These are phyloP conservation scores for Colletotrichum orbiculare DNA, from an alignment of 2,329 filamentous ascomycete genomes.

Conservation along the genomic window DNA sequence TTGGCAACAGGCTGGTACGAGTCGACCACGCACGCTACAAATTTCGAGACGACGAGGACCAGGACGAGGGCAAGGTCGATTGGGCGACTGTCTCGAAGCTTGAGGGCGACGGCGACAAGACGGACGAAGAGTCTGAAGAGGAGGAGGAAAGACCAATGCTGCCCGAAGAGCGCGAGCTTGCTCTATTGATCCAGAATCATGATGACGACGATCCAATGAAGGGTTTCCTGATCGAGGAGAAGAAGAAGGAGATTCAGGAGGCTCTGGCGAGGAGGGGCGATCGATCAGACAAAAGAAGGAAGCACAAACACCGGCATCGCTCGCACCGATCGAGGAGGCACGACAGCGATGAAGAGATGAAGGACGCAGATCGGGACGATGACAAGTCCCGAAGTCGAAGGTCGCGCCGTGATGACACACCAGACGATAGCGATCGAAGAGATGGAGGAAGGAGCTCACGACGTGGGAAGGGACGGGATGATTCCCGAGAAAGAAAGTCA, in stretches of 20 bases:
- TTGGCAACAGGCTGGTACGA: constrained; percentile 82
- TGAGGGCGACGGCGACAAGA: constrained; percentile 59
- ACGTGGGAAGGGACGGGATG: constrained; percentile 41
- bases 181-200: constrained; percentile 78
- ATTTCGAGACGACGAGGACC: constrained; percentile 80
- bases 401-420: constrained; percentile 52
- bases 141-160: constrained; percentile 70
- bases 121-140: constrained; percentile 57
- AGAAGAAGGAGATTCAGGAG: constrained; percentile 85
- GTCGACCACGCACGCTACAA: constrained; percentile 97
- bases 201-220: constrained; percentile 99
- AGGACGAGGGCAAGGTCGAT: constrained; percentile 67
- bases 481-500: constrained; percentile 45
- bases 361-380: constrained; percentile 45
- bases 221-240: constrained; percentile 86
- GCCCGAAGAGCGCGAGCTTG: constrained; percentile 84
- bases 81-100: constrained; percentile 69
- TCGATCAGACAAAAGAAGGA: constrained; percentile 61
- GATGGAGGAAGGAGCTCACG: constrained; percentile 40
- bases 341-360: constrained; percentile 41
- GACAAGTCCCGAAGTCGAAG: constrained; percentile 43
- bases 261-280: constrained; percentile 68
- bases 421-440: constrained; percentile 42
- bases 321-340: constrained; percentile 55
- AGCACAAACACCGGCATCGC: constrained; percentile 58